These are phyloP conservation scores for Hylodesmum podocarpum DNA, from an alignment of 306 rosid species.

Conservation along the genomic window DNA sequence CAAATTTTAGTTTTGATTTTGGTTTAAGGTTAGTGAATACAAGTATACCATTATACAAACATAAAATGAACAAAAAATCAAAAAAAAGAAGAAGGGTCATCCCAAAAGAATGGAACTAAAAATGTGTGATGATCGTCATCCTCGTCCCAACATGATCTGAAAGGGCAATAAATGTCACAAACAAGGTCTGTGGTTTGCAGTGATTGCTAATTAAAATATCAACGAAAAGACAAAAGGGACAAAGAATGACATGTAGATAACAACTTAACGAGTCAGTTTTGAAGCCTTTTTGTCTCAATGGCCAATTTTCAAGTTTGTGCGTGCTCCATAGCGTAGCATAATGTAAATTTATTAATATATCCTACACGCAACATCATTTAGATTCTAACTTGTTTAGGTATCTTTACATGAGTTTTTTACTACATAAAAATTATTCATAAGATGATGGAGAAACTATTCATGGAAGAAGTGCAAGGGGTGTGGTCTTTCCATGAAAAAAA, in stretches of 20 bases:
- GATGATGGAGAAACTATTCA: neutral
- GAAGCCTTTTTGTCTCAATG: slow-evolving; percentile 5
- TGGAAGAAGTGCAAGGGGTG: neutral
- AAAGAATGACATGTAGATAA: slow-evolving; percentile 22
- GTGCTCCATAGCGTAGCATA: slow-evolving; percentile 18
- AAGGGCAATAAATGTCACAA: slow-evolving; percentile 38
- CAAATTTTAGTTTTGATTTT: neutral
- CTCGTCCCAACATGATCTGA: slow-evolving; percentile 55
- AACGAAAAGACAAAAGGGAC: neutral
- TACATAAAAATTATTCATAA: no score
- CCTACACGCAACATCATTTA: neutral
- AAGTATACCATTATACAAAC: neutral
- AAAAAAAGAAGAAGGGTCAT: neutral
- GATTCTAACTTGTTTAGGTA: neutral
- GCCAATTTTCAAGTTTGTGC: slow-evolving; percentile 17
- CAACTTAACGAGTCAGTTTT: neutral
- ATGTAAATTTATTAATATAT: neutral
- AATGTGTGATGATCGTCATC: slow-evolving; percentile 30
- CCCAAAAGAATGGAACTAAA: slow-evolving; percentile 25
- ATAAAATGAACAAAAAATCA: no score
- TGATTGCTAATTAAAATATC: slow-evolving; percentile 32
- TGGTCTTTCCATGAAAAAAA: neutral
- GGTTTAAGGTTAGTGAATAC: neutral
- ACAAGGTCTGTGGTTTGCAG: slow-evolving; percentile 19
- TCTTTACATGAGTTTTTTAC: neutral